Evolutionary conservation across 164 flowering plant species (phyloP).

Genomic region (Berberis vulgaris): DNA sequence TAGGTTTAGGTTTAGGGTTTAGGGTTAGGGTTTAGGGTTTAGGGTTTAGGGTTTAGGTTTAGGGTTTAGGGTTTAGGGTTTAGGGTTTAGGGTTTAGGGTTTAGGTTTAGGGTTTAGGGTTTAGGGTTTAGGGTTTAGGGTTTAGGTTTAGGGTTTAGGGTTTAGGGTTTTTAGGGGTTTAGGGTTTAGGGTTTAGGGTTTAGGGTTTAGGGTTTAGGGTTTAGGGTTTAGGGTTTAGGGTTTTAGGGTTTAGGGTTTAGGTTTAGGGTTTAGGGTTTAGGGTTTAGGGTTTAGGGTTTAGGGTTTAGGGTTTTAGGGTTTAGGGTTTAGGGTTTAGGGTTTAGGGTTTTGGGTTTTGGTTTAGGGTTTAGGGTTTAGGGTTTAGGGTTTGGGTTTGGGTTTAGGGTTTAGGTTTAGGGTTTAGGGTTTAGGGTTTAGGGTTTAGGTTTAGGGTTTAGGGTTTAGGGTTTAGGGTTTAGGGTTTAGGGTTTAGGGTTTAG

Average conservation of each 20-base stretch:
- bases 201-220: constrained; percentile 1
- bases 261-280: constrained; percentile 16
- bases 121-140: background rate
- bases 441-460: constrained; percentile 19
- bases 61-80: constrained; percentile 1
- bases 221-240: constrained; percentile 11
- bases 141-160: constrained; percentile 1
- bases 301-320: no score
- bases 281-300: constrained; percentile 18
- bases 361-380: no score
- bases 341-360: no score
- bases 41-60: constrained; percentile 1
- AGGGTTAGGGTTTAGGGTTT: background rate
- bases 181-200: constrained; percentile 1
- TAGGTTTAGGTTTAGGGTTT: no score
- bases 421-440: constrained; percentile 18
- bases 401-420: constrained; percentile 12
- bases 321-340: no score
- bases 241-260: constrained; percentile 14
- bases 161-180: constrained; percentile 1
- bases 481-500: constrained; percentile 15
- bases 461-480: constrained; percentile 18
- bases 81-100: constrained; percentile 1
- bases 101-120: constrained; percentile 1
- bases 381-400: constrained; percentile 17